Evolutionary conservation across 768 basidiomycete genomes (phyloP), one percentile per base, ranked within the genome.

Genomic region (Suillus subalutaceus): DNA sequence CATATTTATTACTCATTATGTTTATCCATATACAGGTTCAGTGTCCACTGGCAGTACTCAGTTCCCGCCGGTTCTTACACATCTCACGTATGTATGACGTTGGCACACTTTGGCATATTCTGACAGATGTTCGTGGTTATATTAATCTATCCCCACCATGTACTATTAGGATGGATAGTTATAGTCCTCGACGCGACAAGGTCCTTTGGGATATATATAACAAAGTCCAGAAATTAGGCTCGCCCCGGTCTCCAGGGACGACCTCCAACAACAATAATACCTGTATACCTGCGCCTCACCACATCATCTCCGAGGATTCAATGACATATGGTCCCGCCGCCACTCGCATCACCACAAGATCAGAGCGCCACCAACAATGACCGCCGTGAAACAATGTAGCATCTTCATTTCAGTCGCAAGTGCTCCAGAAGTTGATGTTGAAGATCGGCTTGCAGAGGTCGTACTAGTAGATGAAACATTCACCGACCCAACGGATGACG

Each of bases 381-480:
- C 8, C 35, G 23, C 62, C 7, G 46, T 46, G 26, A 60, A 6
- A 4, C 64, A 62, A 9, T 9, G 18, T 50, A 62, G 41, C 35
- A 37, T 26, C 16, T 46, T 38, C 3, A 43, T 9, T 20, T 41
- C 44, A 9, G 62, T 64, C 38, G 4, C 38, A 15, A 64, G 41
- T 38, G 64, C 62, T 20, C 62, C 64, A 63, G 46, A 37, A 37
- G 32, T 62, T 9, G 64, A 63, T 12, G 59, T 64, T 37, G 64
- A 18, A 8, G 62, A 46, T 32, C 63, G 62, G n/a, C 8, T 20
- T 2, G 62, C 10, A 13, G 61, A 63, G 26, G 64, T 64, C 15
- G 38, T 64, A 26, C 26, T 26, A 30, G 62, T 18, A 23, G 32
- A 41, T 12, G 63, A 43, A 18, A n/a, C 38, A 30, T 16, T 64